A percentile compares a stretch with the other conserved stretches of the same genome.
phyloP scores from a whole-genome alignment of 495 filamentous ascomycete species.

The Podospora didyma region DNA sequence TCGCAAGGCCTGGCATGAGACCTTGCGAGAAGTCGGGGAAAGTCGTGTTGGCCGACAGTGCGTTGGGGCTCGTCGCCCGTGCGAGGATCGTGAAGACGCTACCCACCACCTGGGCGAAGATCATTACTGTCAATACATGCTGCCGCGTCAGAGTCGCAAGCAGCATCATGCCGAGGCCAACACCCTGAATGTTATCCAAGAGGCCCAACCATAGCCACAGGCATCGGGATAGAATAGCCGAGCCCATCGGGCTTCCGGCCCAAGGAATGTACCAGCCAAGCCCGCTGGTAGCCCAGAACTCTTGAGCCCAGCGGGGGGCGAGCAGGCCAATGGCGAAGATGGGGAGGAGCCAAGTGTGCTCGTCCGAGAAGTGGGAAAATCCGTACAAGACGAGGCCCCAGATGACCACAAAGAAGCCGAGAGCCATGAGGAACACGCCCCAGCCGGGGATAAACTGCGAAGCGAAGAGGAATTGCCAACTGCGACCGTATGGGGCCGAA shows the following conservation, averaged over 20 bases:
- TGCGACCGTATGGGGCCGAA: constrained; percentile 56
- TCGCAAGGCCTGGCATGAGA: constrained; percentile 42
- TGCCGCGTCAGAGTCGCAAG: constrained; percentile 59
- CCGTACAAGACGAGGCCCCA: constrained; percentile 48
- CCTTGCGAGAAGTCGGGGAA: constrained; percentile 56
- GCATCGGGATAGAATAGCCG: constrained; percentile 48
- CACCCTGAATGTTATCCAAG: constrained; percentile 58
- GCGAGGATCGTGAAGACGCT: constrained; percentile 54
- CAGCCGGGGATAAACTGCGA: constrained; percentile 49
- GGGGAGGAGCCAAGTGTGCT: constrained; percentile 61
- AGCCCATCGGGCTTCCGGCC: constrained; percentile 44
- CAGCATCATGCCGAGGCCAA: constrained; percentile 62
- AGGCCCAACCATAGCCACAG: constrained; percentile 66
- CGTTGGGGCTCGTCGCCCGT: constrained; percentile 54
- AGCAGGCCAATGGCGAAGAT: constrained; percentile 63
- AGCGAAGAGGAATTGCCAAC: constrained; percentile 59
- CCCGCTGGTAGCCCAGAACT: constrained; percentile 57
- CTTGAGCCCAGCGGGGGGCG: constrained; percentile 62
- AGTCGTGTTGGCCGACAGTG: constrained; percentile 56
- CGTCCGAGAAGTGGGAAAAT: constrained; percentile 47
- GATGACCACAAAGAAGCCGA: constrained; percentile 56
- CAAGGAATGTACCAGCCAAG: constrained; percentile 60
- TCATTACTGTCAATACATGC: constrained; percentile 53
- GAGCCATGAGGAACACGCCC: constrained; percentile 47
- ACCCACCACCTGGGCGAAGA: constrained; percentile 55